Conservation (phyloP, 2,329 filamentous ascomycete genomes). For the Geosmithia flava region DNA sequence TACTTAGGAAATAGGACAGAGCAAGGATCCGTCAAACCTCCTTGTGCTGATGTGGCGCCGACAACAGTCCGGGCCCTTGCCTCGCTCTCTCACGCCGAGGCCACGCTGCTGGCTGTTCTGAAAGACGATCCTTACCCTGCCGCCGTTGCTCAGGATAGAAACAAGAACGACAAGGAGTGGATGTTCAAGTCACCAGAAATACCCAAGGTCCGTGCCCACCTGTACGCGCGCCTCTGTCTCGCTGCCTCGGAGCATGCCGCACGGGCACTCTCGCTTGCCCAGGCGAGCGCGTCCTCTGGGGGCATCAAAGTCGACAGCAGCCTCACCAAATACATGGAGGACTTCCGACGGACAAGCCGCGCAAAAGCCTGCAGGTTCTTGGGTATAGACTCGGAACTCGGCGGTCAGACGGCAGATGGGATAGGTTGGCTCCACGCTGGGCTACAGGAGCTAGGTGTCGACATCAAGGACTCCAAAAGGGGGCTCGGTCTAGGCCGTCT, state of each 20-base stretch:
- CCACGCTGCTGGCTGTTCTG: slow-evolving; percentile 76
- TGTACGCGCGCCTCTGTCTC: slow-evolving; percentile 80
- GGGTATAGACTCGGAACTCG: slow-evolving; percentile 76
- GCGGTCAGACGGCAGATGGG: slow-evolving; percentile 68
- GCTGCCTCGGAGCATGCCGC: slow-evolving; percentile 80
- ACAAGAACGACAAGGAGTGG: slow-evolving; percentile 81
- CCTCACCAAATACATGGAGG: slow-evolving; percentile 61
- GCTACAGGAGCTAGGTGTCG: slow-evolving; percentile 60
- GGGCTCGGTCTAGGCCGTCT: slow-evolving; percentile 48
- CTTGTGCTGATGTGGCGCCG: slow-evolving; percentile 41
- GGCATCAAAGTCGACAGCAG: slow-evolving; percentile 46
- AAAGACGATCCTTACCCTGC: slow-evolving; percentile 93
- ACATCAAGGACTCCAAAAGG: slow-evolving; percentile 36
- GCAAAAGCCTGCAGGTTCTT: slow-evolving; percentile 86
- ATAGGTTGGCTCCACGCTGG: slow-evolving; percentile 81
- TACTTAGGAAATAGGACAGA: slow-evolving; percentile 52
- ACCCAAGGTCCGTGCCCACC: slow-evolving; percentile 74
- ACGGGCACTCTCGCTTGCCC: slow-evolving; percentile 47
- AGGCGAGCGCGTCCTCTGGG: slow-evolving; percentile 11
- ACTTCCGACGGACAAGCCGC: slow-evolving; percentile 61
- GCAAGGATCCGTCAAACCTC: slow-evolving; percentile 21
- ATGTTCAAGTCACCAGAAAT: slow-evolving; percentile 89
- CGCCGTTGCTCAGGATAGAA: slow-evolving; percentile 67
- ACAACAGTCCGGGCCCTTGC: slow-evolving; percentile 42
- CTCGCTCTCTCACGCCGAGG: slow-evolving; percentile 68